phyloP scores from a whole-genome alignment of 2,329 filamentous ascomycete species.

The Elsinoe perseae region DNA sequence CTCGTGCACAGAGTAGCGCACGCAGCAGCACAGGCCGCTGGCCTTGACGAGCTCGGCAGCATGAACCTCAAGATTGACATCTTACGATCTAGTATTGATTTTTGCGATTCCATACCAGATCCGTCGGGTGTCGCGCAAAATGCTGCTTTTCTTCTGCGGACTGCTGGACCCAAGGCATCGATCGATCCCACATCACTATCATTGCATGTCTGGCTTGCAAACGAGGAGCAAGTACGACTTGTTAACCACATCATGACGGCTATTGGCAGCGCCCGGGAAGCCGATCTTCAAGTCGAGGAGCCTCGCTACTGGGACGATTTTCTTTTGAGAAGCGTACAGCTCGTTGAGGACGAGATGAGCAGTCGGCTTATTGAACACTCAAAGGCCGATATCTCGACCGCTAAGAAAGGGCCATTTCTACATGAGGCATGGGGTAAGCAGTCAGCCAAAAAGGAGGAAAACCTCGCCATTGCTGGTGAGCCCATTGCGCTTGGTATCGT shows the following conservation, averaged over 20 bases:
- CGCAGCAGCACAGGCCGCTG: conserved; percentile 2
- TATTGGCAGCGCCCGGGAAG: conserved; percentile 63
- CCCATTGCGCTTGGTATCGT: conserved; percentile 69
- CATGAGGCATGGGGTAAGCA: conserved; percentile 85
- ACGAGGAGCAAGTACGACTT: conserved; percentile 80
- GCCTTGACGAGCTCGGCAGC: conserved; percentile 57
- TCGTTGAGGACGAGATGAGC: conserved; percentile 44
- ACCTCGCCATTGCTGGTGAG: conserved; percentile 70
- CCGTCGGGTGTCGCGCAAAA: conserved; percentile 83
- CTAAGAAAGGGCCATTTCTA: conserved; percentile 66
- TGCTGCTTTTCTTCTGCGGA: conserved; percentile 74
- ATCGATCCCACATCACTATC: conserved; percentile 21
- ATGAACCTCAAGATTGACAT: conserved; percentile 76
- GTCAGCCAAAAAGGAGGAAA: conserved; percentile 45
- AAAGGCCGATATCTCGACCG: conserved; percentile 19
- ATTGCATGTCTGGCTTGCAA: conserved; percentile 58
- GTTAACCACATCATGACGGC: conserved; percentile 80
- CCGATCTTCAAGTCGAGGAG: conserved; percentile 61
- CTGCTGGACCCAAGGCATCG: conserved; percentile 55
- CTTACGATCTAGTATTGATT: conserved; percentile 79
- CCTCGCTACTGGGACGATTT: conserved; percentile 98
- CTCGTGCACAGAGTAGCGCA: not conserved
- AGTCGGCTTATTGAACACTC: conserved; percentile 49
- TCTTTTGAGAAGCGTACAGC: conserved; percentile 66
- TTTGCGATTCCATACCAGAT: conserved; percentile 88